Evolutionary conservation across 2,329 filamentous ascomycete genomes (phyloP).

Genomic region (Penicillium sp.): DNA sequence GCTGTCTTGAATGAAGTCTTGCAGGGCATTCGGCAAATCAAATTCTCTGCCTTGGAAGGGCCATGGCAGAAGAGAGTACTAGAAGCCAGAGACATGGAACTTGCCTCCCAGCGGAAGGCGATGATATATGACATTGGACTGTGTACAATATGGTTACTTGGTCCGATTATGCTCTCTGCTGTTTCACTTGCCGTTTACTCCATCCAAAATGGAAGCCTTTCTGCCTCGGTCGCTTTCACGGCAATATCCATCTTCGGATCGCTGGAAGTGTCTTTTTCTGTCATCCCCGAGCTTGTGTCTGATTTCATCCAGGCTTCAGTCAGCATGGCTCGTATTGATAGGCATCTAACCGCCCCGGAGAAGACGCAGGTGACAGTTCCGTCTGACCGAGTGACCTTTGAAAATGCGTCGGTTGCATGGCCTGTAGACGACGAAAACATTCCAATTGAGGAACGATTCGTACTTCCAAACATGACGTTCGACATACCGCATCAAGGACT

Average conservation of each 20-base stretch:
- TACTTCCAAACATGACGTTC: slow-evolving; percentile 61
- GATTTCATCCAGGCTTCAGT: slow-evolving; percentile 68
- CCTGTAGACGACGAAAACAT: slow-evolving; percentile 56
- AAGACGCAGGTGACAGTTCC: slow-evolving; percentile 53
- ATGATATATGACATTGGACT: slow-evolving; percentile 63
- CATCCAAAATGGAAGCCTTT: slow-evolving; percentile 57
- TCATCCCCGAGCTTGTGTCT: slow-evolving; percentile 70
- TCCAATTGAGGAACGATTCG: slow-evolving; percentile 58
- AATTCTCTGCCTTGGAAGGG: slow-evolving; percentile 71
- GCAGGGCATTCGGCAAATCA: slow-evolving; percentile 77
- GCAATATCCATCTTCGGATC: slow-evolving; percentile 69
- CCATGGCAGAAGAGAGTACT: slow-evolving; percentile 73
- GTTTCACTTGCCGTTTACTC: slow-evolving; percentile 68
- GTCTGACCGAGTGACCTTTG: slow-evolving; percentile 60
- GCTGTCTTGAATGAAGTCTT: slow-evolving; percentile 73
- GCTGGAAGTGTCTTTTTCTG: slow-evolving; percentile 65
- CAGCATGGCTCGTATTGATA: slow-evolving; percentile 67
- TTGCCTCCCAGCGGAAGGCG: slow-evolving; percentile 62
- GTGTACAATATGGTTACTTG: slow-evolving; percentile 68
- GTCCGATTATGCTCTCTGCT: slow-evolving; percentile 69
- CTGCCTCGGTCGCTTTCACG: slow-evolving; percentile 73
- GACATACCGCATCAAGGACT: slow-evolving; percentile 66
- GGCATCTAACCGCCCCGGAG: slow-evolving; percentile 66
- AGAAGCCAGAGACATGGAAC: slow-evolving; percentile 61
- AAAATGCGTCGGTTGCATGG: slow-evolving; percentile 68